Evolutionary conservation across 2,329 filamentous ascomycete species (phyloP).

Genomic region (Xylaria hypoxylon): DNA sequence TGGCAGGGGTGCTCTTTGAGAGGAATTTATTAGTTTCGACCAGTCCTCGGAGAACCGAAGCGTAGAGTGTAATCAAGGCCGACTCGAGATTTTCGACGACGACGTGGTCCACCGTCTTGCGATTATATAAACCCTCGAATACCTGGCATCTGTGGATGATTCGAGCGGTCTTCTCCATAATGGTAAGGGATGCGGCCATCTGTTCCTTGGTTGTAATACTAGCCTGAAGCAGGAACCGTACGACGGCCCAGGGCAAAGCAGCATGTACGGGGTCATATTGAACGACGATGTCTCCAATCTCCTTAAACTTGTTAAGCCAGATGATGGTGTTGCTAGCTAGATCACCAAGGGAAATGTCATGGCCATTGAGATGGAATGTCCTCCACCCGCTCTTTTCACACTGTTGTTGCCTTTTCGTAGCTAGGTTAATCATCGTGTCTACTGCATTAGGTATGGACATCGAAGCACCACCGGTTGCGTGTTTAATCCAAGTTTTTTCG

Average conservation of each 20-base stretch:
- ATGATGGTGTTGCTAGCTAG: slow-evolving; percentile 13
- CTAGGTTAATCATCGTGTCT: slow-evolving; percentile 14
- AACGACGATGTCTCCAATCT: slow-evolving; percentile 10
- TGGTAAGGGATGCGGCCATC: slow-evolving; percentile 15
- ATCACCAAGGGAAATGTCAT: slow-evolving; percentile 8
- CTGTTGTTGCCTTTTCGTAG: slow-evolving; percentile 7
- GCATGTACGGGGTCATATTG: slow-evolving; percentile 15
- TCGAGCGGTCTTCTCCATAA: slow-evolving; percentile 17
- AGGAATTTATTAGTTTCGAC: slow-evolving; percentile 20
- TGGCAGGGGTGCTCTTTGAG: neutral
- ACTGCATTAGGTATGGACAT: neutral
- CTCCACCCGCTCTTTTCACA: slow-evolving; percentile 12
- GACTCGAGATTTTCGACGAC: slow-evolving; percentile 22
- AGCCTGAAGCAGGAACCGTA: slow-evolving; percentile 22
- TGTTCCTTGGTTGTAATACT: slow-evolving; percentile 10
- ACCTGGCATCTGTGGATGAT: slow-evolving; percentile 31
- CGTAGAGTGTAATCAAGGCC: slow-evolving; percentile 25
- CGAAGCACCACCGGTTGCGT: neutral
- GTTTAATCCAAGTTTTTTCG: slow-evolving; percentile 6
- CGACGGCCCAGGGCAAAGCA: slow-evolving; percentile 11
- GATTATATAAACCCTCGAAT: slow-evolving; percentile 29
- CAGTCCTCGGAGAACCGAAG: slow-evolving; percentile 19
- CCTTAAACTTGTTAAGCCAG: slow-evolving; percentile 19
- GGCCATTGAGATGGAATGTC: neutral
- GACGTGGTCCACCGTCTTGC: slow-evolving; percentile 9